Evolutionary conservation across 2,329 filamentous ascomycete species (phyloP).

Genomic region (Paecilomyces niveus): DNA sequence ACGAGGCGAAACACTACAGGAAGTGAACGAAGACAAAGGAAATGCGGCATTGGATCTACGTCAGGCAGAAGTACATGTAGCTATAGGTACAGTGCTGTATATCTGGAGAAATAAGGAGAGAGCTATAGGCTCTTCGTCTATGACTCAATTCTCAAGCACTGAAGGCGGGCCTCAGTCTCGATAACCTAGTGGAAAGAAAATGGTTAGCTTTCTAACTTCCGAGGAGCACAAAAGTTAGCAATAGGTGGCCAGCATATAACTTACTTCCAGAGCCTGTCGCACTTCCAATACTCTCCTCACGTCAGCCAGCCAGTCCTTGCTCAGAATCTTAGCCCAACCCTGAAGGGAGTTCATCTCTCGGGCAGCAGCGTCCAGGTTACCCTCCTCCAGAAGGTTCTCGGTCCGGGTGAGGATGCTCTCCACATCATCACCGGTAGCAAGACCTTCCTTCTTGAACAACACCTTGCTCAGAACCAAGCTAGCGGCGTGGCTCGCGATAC

Average conservation of each 20-base stretch:
- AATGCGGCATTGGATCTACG: slow-evolving; percentile 33
- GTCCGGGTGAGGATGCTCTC: slow-evolving; percentile 88
- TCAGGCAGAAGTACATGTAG: slow-evolving; percentile 18
- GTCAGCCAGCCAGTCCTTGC: slow-evolving; percentile 88
- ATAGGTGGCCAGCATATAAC: slow-evolving; percentile 26
- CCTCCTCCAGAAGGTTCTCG: slow-evolving; percentile 85
- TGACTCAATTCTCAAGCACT: slow-evolving; percentile 76
- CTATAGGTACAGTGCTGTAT: slow-evolving; percentile 34
- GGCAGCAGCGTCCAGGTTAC: slow-evolving; percentile 82
- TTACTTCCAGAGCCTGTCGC: slow-evolving; percentile 89
- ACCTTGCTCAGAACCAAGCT: slow-evolving; percentile 86
- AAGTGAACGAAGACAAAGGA: slow-evolving; percentile 10
- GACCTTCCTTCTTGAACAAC: slow-evolving; percentile 88
- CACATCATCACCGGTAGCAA: slow-evolving; percentile 79
- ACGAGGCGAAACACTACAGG: background rate
- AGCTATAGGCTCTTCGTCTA: background rate
- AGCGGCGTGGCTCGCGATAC: slow-evolving; percentile 88
- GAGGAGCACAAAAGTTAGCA: background rate
- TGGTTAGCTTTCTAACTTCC: slow-evolving; percentile 10
- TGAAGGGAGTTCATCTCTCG: slow-evolving; percentile 89
- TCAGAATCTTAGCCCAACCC: slow-evolving; percentile 93
- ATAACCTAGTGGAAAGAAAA: slow-evolving; percentile 56
- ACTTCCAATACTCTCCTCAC: slow-evolving; percentile 90
- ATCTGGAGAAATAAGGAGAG: slow-evolving; percentile 11
- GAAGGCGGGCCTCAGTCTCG: slow-evolving; percentile 79